phyloP scores from a whole-genome alignment of 116 monocot genomes.

The Phalaenopsis hybrid region DNA sequence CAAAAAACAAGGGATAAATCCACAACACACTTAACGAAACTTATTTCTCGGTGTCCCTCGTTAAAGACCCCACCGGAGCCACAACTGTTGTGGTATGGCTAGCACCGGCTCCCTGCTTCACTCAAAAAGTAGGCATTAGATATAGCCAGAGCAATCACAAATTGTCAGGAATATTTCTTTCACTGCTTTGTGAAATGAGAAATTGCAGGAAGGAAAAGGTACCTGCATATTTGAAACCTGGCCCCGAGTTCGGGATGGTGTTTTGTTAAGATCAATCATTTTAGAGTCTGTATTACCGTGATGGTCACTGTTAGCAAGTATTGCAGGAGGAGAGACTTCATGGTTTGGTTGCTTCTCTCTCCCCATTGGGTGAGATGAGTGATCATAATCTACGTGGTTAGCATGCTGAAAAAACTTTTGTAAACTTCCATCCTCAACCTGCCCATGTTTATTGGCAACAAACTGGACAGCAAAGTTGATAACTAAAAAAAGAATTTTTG shows the following conservation, averaged over 20 bases:
- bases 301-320: conserved; percentile 23
- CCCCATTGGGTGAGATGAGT: conserved; percentile 10
- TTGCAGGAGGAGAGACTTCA: conserved; percentile 14
- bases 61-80: conserved; percentile 25
- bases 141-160: too few relatives aligned
- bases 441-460: conserved; percentile 60
- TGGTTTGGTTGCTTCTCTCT: conserved; percentile 38
- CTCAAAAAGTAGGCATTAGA: background rate
- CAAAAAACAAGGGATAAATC: too few relatives aligned
- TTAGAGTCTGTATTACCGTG: conserved; percentile 30
- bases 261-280: conserved; percentile 85
- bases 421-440: conserved; percentile 32
- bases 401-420: conserved; percentile 35
- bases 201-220: background rate
- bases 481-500: background rate
- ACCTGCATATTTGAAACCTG: conserved; percentile 57
- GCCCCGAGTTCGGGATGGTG: conserved; percentile 45
- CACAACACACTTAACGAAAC: too few relatives aligned
- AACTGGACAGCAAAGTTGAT: conserved; percentile 35
- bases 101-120: background rate
- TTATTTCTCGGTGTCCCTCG: conserved; percentile 15
- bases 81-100: conserved; percentile 36
- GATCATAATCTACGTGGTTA: conserved; percentile 35
- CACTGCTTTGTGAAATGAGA: too few relatives aligned
- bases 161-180: too few relatives aligned